Evolutionary conservation across 192 early-diverging fungal species (phyloP), one percentile per base, ranked within the genome.

Genomic region (Phycomyces nitens): DNA sequence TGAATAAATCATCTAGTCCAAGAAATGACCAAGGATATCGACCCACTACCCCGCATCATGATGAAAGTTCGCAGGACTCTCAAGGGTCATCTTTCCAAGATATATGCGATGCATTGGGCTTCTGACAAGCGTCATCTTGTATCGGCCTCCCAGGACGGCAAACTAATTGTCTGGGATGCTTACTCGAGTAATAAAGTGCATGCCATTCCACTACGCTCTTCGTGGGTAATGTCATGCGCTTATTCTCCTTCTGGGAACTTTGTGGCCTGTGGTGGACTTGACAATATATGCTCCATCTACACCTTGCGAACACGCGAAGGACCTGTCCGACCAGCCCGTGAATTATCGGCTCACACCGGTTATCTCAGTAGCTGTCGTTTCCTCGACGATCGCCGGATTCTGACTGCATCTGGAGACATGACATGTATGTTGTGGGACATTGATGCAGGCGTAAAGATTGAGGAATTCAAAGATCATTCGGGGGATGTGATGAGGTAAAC

Each of bases 171-270:
- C 40, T 99, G 97, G 96, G 97, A 99, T 70, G 95, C 95, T 44
- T 95, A 91, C 73, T 92, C 94, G 51, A 98, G 95, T 58, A 99
- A 99, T 85, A 99, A 99, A 78, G 91, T 98, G 29, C 94, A 98
- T 76, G 96, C 97, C 18, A 98, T 99, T 68, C 97, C 97, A 0
- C 76, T 99, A 56, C 91, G 94, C 11, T 99, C 97, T 2, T 98
- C 96, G 12, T 99, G 97, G 97, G 96, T 99, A 70, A 99, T 99
- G 97, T 98, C 97, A 24, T 98, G 96, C 69, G 95, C 97, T 3
- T 99, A 98, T 63, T 94, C 97, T 47, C 97, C 97, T 5, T 97
- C 94, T 10, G 95, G 97, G 23, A 94, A 92, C 76, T 96, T 94
- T 80, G 97, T 99, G 20, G 97, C 97, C 49, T 99, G 97, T 77